Conservation (phyloP, 306 rosid species). For the Casuarina equisetifolia region DNA sequence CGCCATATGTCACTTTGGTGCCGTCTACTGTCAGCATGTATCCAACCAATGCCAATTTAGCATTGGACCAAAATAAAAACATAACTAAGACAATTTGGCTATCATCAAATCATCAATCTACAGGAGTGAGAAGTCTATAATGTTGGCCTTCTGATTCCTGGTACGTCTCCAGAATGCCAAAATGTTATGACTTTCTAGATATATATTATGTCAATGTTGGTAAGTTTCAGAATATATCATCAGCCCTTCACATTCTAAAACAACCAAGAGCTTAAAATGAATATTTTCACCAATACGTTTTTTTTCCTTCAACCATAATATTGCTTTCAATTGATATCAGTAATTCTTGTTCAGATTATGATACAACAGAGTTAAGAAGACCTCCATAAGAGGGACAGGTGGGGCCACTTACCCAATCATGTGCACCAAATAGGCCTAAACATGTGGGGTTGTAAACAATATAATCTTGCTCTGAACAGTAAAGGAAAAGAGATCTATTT, state of each 20-base stretch:
- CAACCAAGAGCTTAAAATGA: background rate
- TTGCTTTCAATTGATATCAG: background rate
- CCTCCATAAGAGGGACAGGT: background rate
- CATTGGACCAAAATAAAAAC: background rate
- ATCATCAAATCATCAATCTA: background rate
- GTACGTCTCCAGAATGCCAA: too few species aligned
- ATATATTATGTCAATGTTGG: background rate
- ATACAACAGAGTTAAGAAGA: background rate
- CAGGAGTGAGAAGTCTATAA: background rate
- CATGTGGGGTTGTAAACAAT: background rate
- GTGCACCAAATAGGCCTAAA: background rate
- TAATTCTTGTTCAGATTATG: background rate
- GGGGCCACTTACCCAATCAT: background rate
- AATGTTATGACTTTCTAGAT: background rate
- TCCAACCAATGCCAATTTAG: background rate
- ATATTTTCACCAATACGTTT: background rate
- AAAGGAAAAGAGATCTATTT: background rate
- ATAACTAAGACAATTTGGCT: background rate
- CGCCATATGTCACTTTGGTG: background rate
- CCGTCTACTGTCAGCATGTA: background rate
- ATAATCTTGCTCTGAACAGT: background rate
- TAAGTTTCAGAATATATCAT: background rate
- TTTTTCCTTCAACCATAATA: background rate
- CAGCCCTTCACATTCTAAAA: background rate
- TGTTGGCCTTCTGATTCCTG: background rate